Percentiles rank a stretch among this genome's conserved stretches.
These are phyloP conservation scores for Scheffersomyces segobiensis DNA, from an alignment of 1,139 yeast genomes.

Conservation along the genomic window DNA sequence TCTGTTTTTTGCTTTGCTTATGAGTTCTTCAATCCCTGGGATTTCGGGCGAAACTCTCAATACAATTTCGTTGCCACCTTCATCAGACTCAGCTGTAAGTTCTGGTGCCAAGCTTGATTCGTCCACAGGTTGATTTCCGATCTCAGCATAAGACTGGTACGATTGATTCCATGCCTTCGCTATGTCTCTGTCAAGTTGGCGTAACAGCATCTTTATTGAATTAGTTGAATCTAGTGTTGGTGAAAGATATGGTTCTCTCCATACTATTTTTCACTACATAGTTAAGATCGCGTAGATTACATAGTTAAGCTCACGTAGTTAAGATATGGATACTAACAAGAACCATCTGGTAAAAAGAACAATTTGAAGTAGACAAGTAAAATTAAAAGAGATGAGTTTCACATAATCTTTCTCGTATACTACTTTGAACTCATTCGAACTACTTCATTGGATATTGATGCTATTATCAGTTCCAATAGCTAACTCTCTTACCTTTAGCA, in stretches of 20 bases:
- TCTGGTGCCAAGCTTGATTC: background rate
- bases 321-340: background rate
- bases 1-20: conserved; percentile 4
- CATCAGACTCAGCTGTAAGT: background rate
- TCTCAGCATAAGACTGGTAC: conserved; percentile 6
- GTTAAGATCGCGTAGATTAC: background rate
- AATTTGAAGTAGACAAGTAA: no score
- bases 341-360: no score
- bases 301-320: no score
- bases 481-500: background rate
- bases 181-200: conserved; percentile 3
- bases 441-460: background rate
- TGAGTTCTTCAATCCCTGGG: background rate
- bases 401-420: no score
- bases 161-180: conserved; percentile 7
- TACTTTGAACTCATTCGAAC: background rate
- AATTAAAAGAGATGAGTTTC: no score
- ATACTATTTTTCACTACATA: background rate
- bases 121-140: conserved; percentile 4
- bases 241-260: background rate
- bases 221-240: background rate
- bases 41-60: background rate
- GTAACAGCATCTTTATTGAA: background rate
- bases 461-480: background rate
- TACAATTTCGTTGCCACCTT: background rate